Evolutionary conservation across 208 protist species (phyloP), one percentile per base, ranked within the genome.

Genomic region (Phytomonas francai): DNA sequence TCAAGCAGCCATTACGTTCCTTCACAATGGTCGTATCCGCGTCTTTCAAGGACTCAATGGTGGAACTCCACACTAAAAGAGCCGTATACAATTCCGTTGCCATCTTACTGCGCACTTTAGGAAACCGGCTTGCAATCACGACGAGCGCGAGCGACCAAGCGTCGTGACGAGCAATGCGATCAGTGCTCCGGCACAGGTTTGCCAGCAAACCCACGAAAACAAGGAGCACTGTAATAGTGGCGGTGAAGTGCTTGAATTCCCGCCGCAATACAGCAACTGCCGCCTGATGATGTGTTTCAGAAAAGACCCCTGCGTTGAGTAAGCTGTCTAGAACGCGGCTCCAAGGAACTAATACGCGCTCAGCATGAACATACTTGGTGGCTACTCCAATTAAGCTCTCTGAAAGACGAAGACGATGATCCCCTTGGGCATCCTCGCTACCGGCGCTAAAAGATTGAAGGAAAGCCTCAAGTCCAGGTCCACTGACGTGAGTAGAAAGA

Each of bases 101-200:
- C 70, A 92, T 83, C 39, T 81, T 86, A 6, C 85, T 84, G 5
- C 93, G 86, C 30, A 97, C 93, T 79, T 96, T 97, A 0, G 93
- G 93, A 69, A 93, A 97, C 57, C 88, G 88, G 61, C 86, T 95
- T 25, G 87, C 92, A 51, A 97, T 71, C 84, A 97, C 91, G 29
- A 84, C 80, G 32, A 97, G 84, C 39, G 80, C 72, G n/a, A 91
- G 78, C 42, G 62, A 31, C 88, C 85, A 91, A 45, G 89, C 79
- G 7, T 70, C 74, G 36, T 74, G 57, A 3, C 85, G 88, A 49
- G 85, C 88, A 8, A 67, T 77, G 0, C 19, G 31, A 61, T 83
- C 71, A 25, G 70, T 33, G 68, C 84, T 89, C 33, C 85, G 84
- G 74, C 91, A 92, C 28, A 91, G 49, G 42, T 63, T 84, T 2